These are phyloP conservation scores for Curvularia spicifera DNA, from an alignment of 2,329 filamentous ascomycete genomes.

Conservation along the genomic window DNA sequence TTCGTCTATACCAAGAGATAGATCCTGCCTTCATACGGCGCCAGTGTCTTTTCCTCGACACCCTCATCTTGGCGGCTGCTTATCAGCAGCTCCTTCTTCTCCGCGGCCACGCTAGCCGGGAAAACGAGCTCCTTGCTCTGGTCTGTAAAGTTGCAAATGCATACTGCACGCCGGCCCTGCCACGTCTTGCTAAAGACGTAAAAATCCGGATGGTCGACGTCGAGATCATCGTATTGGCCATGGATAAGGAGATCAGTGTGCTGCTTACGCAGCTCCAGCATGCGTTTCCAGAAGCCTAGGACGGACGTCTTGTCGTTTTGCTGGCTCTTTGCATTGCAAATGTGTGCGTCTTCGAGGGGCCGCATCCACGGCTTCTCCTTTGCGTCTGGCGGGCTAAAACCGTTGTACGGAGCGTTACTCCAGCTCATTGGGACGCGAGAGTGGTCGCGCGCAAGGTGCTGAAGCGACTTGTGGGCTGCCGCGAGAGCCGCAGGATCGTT, in stretches of 20 bases:
- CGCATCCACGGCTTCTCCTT: conserved; percentile 66
- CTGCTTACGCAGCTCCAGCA: conserved; percentile 62
- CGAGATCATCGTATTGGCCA: conserved; percentile 63
- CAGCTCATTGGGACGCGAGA: conserved; percentile 73
- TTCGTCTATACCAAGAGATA: conserved; percentile 28
- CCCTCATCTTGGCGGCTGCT: conserved; percentile 29
- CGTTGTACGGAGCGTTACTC: conserved; percentile 62
- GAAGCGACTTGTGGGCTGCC: conserved; percentile 60
- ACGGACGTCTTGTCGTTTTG: conserved; percentile 54
- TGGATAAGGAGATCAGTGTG: conserved; percentile 67
- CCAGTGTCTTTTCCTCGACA: conserved; percentile 25
- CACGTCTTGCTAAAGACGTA: conserved; percentile 58
- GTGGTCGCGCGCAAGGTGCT: conserved; percentile 69
- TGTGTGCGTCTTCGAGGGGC: conserved; percentile 60
- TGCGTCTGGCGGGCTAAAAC: conserved; percentile 60
- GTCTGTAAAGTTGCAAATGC: conserved; percentile 47
- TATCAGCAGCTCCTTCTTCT: conserved; percentile 39
- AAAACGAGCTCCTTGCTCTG: conserved; percentile 42
- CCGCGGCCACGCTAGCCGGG: conserved; percentile 37
- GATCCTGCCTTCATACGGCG: conserved; percentile 40
- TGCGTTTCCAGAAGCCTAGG: conserved; percentile 66
- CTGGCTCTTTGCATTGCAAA: conserved; percentile 66
- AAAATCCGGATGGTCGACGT: conserved; percentile 60
- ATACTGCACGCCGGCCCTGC: conserved; percentile 37
- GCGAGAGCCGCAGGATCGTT: conserved; percentile 49